These are phyloP conservation scores for Fusarium piperis DNA, from an alignment of 2,329 filamentous ascomycete genomes.

Conservation along the genomic window DNA sequence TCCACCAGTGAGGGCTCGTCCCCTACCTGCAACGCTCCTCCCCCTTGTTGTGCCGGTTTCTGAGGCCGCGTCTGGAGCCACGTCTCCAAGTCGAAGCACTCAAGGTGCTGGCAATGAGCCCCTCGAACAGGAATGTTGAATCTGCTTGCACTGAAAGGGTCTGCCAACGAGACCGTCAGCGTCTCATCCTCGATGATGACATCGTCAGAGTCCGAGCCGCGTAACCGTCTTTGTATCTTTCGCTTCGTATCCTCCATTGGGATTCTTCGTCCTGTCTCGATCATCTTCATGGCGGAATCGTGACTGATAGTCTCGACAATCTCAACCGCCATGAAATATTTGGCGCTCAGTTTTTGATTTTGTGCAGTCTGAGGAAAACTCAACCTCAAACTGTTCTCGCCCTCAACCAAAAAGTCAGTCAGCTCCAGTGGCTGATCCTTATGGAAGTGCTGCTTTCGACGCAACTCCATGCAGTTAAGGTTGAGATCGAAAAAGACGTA, in stretches of 20 bases:
- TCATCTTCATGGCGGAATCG: constrained; percentile 53
- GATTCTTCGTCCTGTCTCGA: constrained; percentile 50
- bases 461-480: constrained; percentile 61
- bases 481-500: constrained; percentile 78
- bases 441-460: constrained; percentile 76
- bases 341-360: constrained; percentile 34
- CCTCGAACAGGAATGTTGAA: constrained; percentile 79
- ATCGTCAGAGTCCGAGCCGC: constrained; percentile 61
- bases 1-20: constrained; percentile 68
- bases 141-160: constrained; percentile 72
- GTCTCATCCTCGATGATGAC: constrained; percentile 66
- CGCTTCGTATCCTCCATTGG: constrained; percentile 60
- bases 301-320: constrained; percentile 66
- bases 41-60: constrained; percentile 46
- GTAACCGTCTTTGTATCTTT: constrained; percentile 64
- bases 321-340: constrained; percentile 76
- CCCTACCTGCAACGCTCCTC: constrained; percentile 11
- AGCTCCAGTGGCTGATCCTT: constrained; percentile 82
- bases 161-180: constrained; percentile 68
- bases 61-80: constrained; percentile 76
- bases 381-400: constrained; percentile 70
- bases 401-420: constrained; percentile 66
- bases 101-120: constrained; percentile 74
- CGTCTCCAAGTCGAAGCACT: constrained; percentile 89
- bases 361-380: constrained; percentile 47